Evolutionary conservation across 345 rosid genomes (phyloP).

Genomic region (Cardamine chenopodiifolia): DNA sequence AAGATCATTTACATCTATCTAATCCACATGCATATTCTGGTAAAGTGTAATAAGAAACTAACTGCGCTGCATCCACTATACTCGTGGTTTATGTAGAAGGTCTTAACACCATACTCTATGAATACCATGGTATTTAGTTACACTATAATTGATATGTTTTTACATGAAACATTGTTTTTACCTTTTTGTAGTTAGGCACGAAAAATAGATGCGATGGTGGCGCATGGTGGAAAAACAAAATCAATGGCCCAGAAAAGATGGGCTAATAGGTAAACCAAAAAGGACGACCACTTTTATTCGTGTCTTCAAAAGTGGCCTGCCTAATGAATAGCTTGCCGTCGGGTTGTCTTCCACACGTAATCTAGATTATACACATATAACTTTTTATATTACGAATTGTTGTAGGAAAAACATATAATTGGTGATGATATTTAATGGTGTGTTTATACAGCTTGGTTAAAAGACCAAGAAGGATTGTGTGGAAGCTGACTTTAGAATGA

Average conservation of each 20-base stretch:
- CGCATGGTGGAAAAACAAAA: constrained; percentile 22
- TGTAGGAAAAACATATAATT: background rate
- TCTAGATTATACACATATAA: constrained; percentile 12
- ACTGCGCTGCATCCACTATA: background rate
- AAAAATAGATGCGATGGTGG: background rate
- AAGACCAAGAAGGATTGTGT: constrained; percentile 35
- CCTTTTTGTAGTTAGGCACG: background rate
- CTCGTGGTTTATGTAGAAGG: background rate
- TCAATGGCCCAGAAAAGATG: background rate
- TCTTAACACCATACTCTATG: background rate
- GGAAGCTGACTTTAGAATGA: constrained; percentile 43
- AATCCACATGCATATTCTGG: background rate
- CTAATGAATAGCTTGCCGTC: constrained; percentile 45
- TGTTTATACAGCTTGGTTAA: constrained; percentile 26
- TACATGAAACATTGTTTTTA: background rate
- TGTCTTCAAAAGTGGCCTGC: constrained; percentile 43
- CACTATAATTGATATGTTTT: background rate
- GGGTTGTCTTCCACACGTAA: constrained; percentile 40
- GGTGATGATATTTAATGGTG: constrained; percentile 12
- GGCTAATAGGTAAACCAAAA: constrained; percentile 24
- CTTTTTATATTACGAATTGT: background rate
- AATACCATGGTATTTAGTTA: background rate
- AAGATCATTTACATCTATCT: background rate
- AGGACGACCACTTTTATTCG: constrained; percentile 37
- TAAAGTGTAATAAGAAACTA: background rate